Conservation (phyloP, 768 basidiomycete species). For the Collybia sordida region DNA sequence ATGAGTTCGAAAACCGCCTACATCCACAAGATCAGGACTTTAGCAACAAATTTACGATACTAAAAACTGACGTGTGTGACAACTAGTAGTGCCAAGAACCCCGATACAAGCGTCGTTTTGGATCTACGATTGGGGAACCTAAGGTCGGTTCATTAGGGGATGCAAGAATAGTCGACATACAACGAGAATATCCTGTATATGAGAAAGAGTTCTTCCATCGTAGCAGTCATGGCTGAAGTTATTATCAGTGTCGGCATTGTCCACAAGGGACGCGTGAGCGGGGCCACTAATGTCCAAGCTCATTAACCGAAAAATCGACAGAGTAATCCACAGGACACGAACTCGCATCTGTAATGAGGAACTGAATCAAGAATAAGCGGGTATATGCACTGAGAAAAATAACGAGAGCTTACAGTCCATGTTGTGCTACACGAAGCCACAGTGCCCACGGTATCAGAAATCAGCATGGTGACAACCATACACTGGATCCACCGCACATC, state of each 20-base stretch:
- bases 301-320: background rate
- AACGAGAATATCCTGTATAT: constrained; percentile 10
- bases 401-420: constrained; percentile 8
- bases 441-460: constrained; percentile 9
- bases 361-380: background rate
- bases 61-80: background rate
- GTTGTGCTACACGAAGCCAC: constrained; percentile 3
- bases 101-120: background rate
- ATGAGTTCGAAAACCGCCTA: constrained; percentile 1
- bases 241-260: constrained; percentile 5
- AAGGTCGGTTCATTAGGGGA: background rate
- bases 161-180: background rate
- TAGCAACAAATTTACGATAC: background rate
- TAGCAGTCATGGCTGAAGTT: constrained; percentile 4
- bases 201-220: constrained; percentile 13
- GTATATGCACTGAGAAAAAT: background rate
- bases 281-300: background rate
- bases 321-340: background rate
- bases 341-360: constrained; percentile 4
- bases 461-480: constrained; percentile 3
- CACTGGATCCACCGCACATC: constrained; percentile 1
- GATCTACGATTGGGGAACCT: background rate
- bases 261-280: constrained; percentile 3
- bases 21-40: background rate
- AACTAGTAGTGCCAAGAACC: background rate